Evolutionary conservation across 2,329 filamentous ascomycete species (phyloP), one percentile per base, ranked within the genome.

Genomic region (Sarocladium strictum): DNA sequence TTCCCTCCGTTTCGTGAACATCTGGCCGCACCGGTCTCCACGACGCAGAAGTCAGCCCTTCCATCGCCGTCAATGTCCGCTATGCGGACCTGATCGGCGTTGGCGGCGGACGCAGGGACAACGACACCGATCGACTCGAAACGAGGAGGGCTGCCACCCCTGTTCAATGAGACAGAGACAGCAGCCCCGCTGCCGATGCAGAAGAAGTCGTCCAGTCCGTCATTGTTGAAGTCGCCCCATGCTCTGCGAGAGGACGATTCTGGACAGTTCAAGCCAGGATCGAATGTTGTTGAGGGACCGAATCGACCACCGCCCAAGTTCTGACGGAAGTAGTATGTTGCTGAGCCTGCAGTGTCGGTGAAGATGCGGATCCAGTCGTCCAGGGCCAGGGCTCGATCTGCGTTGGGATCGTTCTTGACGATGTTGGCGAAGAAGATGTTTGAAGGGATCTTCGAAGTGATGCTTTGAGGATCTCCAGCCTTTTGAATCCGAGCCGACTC

Each of bases 311-410:
- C 45, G 3, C 45, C 45, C 17, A 50, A 24, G 45, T 50, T 50
- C 17, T 50, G 45, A 6, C 45, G 56, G 66, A 12, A 71, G 57
- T 1, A 62, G 59, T 15, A 70, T 61, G 17, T 58, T 43, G 4
- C 29, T 26, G 7, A 26, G 7, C 45, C 45, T 23, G 33, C 26
- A 23, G 26, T 21, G 11, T 37, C 29, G 35, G 32, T 29, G n/a
- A 33, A 52, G 49, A 52, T 37, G 27, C 49, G 49, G 35, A 52
- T 52, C 49, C 49, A 52, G 7, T 52, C 49, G 49, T 52, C 49
- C 15, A 52, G 27, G 12, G 49, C 49, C 29, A 35, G 14, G 15
- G 24, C 23, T 11, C 49, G 24, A 21, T 52, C 29, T 12, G 29
- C 24, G 14, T 52, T 52, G 26, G 49, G 33, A 21, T 41, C 45